Conservation (phyloP, 805 yeast genomes). For the Saturnispora quitensis region DNA sequence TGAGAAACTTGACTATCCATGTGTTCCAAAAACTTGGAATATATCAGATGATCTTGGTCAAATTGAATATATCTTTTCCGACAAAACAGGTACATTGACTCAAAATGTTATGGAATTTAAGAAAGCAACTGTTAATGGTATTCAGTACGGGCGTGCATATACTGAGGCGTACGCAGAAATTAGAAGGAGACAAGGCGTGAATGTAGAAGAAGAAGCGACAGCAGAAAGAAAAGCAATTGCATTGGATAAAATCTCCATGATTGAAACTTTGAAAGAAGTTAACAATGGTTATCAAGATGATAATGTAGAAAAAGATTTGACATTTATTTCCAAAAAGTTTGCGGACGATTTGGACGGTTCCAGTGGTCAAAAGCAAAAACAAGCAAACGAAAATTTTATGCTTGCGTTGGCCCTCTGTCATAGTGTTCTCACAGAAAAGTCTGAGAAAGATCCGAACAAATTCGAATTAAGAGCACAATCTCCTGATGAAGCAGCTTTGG, state of each 20-base stretch:
- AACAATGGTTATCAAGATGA: constrained; percentile 24
- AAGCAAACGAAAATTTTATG: constrained; percentile 66
- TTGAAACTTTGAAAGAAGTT: constrained; percentile 33
- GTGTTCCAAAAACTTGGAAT: constrained; percentile 79
- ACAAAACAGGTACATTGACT: constrained; percentile 77
- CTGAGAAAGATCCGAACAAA: constrained; percentile 49
- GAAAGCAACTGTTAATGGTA: constrained; percentile 68
- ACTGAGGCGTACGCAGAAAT: constrained; percentile 79
- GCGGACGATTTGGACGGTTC: constrained; percentile 51
- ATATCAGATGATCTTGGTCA: constrained; percentile 83
- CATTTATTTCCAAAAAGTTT: constrained; percentile 61
- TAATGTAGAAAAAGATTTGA: constrained; percentile 46
- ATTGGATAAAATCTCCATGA: constrained; percentile 53
- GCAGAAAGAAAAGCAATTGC: constrained; percentile 41
- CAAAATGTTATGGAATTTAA: constrained; percentile 83
- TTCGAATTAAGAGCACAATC: constrained; percentile 64
- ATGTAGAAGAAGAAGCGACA: constrained; percentile 41
- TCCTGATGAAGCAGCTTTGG: constrained; percentile 83
- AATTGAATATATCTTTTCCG: constrained; percentile 76
- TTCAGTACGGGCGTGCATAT: constrained; percentile 67
- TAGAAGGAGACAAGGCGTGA: constrained; percentile 68
- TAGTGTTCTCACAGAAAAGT: constrained; percentile 63
- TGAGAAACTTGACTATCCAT: constrained; percentile 62
- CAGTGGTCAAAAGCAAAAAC: constrained; percentile 42
- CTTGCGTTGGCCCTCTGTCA: constrained; percentile 69